Evolutionary conservation across 1,139 yeast genomes (phyloP).

Genomic region (Yamadazyma atmosphaerica): DNA sequence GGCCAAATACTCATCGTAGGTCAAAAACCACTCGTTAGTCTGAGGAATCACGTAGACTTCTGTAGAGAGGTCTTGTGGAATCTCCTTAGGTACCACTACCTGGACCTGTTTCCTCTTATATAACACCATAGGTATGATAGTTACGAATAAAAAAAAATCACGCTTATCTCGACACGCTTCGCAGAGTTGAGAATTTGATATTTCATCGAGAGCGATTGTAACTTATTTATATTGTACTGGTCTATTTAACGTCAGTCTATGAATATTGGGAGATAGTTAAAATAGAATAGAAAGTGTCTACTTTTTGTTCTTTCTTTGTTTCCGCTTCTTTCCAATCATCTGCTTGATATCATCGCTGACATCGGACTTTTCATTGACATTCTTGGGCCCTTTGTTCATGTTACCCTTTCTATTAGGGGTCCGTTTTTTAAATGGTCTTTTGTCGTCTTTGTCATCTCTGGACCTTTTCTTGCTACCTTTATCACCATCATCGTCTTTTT

Average conservation of each 20-base stretch:
- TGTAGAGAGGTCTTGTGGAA: slow-evolving; percentile 53
- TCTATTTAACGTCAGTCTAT: not conserved
- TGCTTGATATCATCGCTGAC: slow-evolving; percentile 57
- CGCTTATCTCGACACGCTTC: slow-evolving; percentile 2
- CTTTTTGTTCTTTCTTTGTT: slow-evolving; percentile 44
- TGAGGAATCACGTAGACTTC: slow-evolving; percentile 78
- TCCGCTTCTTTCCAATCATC: slow-evolving; percentile 69
- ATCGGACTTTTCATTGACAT: slow-evolving; percentile 31
- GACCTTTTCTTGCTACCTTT: slow-evolving; percentile 1
- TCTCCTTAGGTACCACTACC: slow-evolving; percentile 52
- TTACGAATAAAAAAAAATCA: not conserved
- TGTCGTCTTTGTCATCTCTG: slow-evolving; percentile 13
- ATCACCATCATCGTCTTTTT: slow-evolving; percentile 25
- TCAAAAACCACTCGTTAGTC: slow-evolving; percentile 84
- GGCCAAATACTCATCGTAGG: slow-evolving; percentile 71
- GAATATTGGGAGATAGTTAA: too few species aligned
- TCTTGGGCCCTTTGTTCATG: slow-evolving; percentile 18
- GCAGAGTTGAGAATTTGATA: not conserved
- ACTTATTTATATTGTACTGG: too few species aligned
- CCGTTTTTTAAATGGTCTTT: slow-evolving; percentile 22
- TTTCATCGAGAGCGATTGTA: too few species aligned
- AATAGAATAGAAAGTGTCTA: too few species aligned
- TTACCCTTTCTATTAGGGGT: slow-evolving; percentile 47
- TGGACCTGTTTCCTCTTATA: slow-evolving; percentile 72
- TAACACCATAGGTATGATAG: slow-evolving; percentile 52